A percentile compares a stretch with the other conserved stretches of the same genome.
These are phyloP conservation scores for Lipomyces oligophaga DNA, from an alignment of 805 yeast species.

Conservation along the genomic window DNA sequence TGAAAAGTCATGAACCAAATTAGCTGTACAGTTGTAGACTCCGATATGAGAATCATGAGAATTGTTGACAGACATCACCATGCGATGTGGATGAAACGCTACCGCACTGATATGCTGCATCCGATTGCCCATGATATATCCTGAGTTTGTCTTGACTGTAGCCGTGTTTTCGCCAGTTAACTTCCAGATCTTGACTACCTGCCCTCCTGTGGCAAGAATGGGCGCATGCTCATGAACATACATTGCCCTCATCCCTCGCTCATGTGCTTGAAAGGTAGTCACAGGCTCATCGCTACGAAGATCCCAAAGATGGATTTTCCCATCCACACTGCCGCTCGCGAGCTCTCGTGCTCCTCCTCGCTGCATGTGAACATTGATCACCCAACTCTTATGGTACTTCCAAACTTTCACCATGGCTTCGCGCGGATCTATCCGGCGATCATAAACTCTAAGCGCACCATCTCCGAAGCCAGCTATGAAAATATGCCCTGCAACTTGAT, in stretches of 20 bases:
- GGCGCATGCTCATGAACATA: constrained; percentile 97
- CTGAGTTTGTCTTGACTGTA: constrained; percentile 49
- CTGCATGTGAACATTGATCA: constrained; percentile 86
- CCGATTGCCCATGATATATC: constrained; percentile 37
- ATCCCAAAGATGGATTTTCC: constrained; percentile 86
- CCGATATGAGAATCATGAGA: constrained; percentile 70
- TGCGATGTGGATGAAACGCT: constrained; percentile 87
- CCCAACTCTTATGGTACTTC: constrained; percentile 55
- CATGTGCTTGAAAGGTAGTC: constrained; percentile 54
- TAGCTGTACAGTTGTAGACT: constrained; percentile 44
- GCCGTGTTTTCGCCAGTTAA: constrained; percentile 74
- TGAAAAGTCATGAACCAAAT: constrained; percentile 23
- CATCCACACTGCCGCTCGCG: constrained; percentile 73
- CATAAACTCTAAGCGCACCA: constrained; percentile 84
- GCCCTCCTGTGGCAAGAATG: constrained; percentile 81
- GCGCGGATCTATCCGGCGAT: constrained; percentile 76
- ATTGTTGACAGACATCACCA: constrained; percentile 85
- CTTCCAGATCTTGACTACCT: constrained; percentile 74
- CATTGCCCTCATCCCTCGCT: constrained; percentile 57
- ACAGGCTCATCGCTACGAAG: constrained; percentile 70
- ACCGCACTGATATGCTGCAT: constrained; percentile 57
- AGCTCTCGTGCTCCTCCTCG: constrained; percentile 93
- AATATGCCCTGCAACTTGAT: constrained; percentile 89
- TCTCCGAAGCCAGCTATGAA: constrained; percentile 91
- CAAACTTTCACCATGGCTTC: constrained; percentile 83